Percentiles rank a stretch among this genome's conserved stretches.
These are phyloP conservation scores for Borealophlyctis nickersoniae DNA, from an alignment of 192 early-diverging fungal genomes.

Conservation along the genomic window DNA sequence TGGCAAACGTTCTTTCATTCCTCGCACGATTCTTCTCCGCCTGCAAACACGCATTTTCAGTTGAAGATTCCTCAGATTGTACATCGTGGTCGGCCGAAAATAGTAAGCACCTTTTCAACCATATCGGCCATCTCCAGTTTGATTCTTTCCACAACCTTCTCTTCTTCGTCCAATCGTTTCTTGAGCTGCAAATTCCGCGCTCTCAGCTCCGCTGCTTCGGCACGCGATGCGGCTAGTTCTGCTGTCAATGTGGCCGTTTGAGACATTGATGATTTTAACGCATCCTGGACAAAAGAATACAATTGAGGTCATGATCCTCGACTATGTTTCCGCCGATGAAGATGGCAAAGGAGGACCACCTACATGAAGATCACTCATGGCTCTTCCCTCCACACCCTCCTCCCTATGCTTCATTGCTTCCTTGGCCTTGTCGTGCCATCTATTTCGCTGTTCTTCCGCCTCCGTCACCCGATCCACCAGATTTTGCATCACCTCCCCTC, in stretches of 20 bases:
- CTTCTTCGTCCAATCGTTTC: slow-evolving; percentile 5
- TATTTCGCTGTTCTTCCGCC: slow-evolving; percentile 20
- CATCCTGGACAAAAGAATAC: too few species aligned
- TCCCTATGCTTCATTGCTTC: not conserved
- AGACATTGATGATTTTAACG: slow-evolving; percentile 6
- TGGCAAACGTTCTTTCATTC: slow-evolving; percentile 31
- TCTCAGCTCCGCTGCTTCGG: slow-evolving; percentile 3
- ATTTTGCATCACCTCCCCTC: slow-evolving; percentile 11
- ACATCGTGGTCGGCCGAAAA: slow-evolving; percentile 10
- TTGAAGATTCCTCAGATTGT: not conserved
- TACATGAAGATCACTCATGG: slow-evolving; percentile 17
- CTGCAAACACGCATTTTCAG: slow-evolving; percentile 1
- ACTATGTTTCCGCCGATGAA: too few species aligned
- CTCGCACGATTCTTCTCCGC: slow-evolving; percentile 22
- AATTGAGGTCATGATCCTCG: too few species aligned
- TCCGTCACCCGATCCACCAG: slow-evolving; percentile 21
- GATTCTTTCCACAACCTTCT: slow-evolving; percentile 6
- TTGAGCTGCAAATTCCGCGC: not conserved
- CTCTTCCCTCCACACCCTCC: not conserved
- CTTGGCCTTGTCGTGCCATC: not conserved
- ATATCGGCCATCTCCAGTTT: slow-evolving; percentile 11
- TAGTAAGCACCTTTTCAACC: slow-evolving; percentile 13
- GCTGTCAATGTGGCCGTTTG: slow-evolving; percentile 10
- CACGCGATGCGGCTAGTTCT: slow-evolving; percentile 7
- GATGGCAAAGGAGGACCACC: too few species aligned